Percentiles rank a stretch among this genome's conserved stretches.
Conservation (phyloP, 1,284 basidiomycete genomes). For the Amylostereum areolatum region DNA sequence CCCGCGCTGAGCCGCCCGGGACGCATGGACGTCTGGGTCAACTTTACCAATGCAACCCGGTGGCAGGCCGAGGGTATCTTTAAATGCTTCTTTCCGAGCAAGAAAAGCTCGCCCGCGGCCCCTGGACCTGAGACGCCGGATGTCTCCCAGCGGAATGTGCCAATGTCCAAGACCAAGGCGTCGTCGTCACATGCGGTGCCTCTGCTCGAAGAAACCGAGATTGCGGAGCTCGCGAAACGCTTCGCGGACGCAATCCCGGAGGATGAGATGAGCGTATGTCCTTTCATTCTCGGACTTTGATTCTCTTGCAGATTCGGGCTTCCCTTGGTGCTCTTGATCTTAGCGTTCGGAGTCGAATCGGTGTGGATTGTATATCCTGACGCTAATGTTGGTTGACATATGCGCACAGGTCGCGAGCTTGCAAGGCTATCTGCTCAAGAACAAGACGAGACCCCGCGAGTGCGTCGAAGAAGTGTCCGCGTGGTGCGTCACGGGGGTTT, state of each 20-base stretch:
- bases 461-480: slow-evolving; percentile 72
- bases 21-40: slow-evolving; percentile 85
- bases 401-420: slow-evolving; percentile 64
- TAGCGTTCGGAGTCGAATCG: neutral
- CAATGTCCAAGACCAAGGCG: slow-evolving; percentile 60
- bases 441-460: slow-evolving; percentile 77
- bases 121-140: slow-evolving; percentile 32
- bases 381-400: slow-evolving; percentile 3
- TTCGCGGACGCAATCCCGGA: slow-evolving; percentile 76
- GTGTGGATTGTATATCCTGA: neutral
- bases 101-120: slow-evolving; percentile 25
- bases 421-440: slow-evolving; percentile 80
- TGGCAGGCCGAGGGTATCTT: slow-evolving; percentile 87
- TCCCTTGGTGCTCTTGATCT: no score
- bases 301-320: neutral
- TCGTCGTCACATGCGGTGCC: slow-evolving; percentile 50
- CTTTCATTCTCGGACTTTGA: neutral
- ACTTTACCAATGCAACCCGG: slow-evolving; percentile 81
- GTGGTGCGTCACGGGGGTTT: slow-evolving; percentile 34
- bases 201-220: slow-evolving; percentile 64
- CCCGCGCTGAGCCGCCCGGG: slow-evolving; percentile 76
- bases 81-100: slow-evolving; percentile 85
- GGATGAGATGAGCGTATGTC: slow-evolving; percentile 72
- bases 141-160: slow-evolving; percentile 58
- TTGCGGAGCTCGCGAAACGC: slow-evolving; percentile 65